Evolutionary conservation across 1,139 yeast species (phyloP).

Genomic region (Saccharomyces hybrid): DNA sequence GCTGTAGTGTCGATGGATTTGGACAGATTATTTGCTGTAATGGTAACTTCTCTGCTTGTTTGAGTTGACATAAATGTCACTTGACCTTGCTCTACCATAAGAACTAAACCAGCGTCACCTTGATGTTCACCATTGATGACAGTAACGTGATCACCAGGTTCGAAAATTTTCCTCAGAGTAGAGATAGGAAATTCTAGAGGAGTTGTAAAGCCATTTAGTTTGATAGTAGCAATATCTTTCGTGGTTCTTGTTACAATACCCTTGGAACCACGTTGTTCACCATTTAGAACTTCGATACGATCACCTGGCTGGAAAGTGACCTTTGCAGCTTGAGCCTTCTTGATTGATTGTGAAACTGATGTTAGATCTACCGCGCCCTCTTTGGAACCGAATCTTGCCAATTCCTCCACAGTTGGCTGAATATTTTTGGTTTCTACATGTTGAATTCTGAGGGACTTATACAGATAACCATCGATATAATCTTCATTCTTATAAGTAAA

Average conservation of each 20-base stretch:
- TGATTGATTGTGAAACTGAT: conserved; percentile 76
- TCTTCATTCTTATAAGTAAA: conserved; percentile 81
- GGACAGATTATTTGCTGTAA: conserved; percentile 80
- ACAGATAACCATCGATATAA: conserved; percentile 79
- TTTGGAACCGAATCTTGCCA: conserved; percentile 67
- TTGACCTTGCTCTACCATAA: conserved; percentile 70
- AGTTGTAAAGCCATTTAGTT: conserved; percentile 43
- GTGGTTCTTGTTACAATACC: conserved; percentile 66
- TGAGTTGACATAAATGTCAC: conserved; percentile 88
- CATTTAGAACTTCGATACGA: conserved; percentile 81
- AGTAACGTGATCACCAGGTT: conserved; percentile 92
- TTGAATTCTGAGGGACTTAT: conserved; percentile 78
- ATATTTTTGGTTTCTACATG: conserved; percentile 77
- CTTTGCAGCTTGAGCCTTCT: conserved; percentile 49
- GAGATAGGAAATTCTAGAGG: conserved; percentile 67
- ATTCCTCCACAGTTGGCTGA: conserved; percentile 81
- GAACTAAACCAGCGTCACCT: conserved; percentile 93
- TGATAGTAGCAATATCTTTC: conserved; percentile 35
- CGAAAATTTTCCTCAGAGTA: conserved; percentile 77
- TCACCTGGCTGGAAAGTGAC: conserved; percentile 87
- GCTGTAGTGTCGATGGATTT: conserved; percentile 70
- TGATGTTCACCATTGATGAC: conserved; percentile 86
- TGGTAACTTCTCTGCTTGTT: conserved; percentile 79
- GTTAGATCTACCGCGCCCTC: conserved; percentile 80
- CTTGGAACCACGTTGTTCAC: conserved; percentile 86